Conservation (phyloP, 129 eudicot genomes). For the Solidago caesia region DNA sequence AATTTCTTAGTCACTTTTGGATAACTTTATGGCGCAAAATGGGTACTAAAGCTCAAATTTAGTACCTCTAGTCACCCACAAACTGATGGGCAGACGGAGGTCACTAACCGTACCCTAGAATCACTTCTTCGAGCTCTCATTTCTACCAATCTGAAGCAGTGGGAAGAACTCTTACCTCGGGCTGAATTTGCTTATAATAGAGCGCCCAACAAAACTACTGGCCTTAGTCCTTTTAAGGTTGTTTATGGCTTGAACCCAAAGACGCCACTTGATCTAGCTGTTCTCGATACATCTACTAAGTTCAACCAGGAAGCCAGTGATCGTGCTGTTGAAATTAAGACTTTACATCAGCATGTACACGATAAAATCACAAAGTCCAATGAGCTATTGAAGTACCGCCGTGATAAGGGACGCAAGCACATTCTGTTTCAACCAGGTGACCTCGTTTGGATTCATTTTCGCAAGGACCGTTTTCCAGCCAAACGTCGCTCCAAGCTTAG, state of each 20-base stretch:
- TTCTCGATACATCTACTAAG: neutral
- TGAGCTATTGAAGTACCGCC: neutral
- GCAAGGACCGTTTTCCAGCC: neutral
- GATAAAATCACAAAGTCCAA: conserved; percentile 9
- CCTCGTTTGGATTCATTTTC: neutral
- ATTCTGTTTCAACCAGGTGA: conserved; percentile 3
- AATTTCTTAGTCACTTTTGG: conserved; percentile 30
- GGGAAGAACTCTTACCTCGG: neutral
- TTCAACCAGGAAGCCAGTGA: conserved; percentile 12
- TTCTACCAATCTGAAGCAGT: neutral
- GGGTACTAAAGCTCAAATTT: conserved; percentile 8
- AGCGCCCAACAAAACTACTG: conserved; percentile 1
- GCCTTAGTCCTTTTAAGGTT: neutral
- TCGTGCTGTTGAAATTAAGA: neutral
- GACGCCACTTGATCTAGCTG: neutral
- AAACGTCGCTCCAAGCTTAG: neutral
- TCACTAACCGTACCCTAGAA: neutral
- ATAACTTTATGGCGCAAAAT: conserved; percentile 20
- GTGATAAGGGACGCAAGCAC: neutral
- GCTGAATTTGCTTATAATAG: conserved; percentile 26
- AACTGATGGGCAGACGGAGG: conserved; percentile 22
- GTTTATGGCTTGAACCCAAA: neutral
- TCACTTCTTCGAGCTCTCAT: neutral
- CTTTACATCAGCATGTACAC: conserved; percentile 6
- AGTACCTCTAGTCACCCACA: conserved; percentile 29